Evolutionary conservation across 2,329 filamentous ascomycete genomes (phyloP).

Genomic region (Cercospora zeae-maydis): DNA sequence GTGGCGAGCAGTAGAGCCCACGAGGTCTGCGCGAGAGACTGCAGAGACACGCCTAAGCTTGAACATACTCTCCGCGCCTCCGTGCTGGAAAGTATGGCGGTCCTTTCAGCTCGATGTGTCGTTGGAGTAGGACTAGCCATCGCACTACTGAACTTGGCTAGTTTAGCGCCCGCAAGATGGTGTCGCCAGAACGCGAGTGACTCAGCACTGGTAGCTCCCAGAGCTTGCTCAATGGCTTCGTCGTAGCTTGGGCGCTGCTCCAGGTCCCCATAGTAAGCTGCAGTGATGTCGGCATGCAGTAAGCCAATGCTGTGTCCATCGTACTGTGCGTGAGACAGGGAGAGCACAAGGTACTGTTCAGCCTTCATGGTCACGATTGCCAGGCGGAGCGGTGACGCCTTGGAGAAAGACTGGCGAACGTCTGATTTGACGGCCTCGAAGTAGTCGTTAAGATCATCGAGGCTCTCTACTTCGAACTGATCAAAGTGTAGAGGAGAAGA

Average conservation of each 20-base stretch:
- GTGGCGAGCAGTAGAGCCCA: slow-evolving; percentile 70
- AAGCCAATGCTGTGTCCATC: slow-evolving; percentile 80
- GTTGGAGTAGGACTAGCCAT: slow-evolving; percentile 16
- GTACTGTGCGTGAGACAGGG: slow-evolving; percentile 81
- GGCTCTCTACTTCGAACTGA: slow-evolving; percentile 21
- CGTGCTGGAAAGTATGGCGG: slow-evolving; percentile 43
- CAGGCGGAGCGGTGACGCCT: slow-evolving; percentile 35
- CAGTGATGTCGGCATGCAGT: slow-evolving; percentile 66
- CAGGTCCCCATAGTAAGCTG: slow-evolving; percentile 52
- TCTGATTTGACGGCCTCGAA: slow-evolving; percentile 38
- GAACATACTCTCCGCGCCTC: slow-evolving; percentile 61
- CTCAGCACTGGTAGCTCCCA: slow-evolving; percentile 47
- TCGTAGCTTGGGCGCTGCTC: slow-evolving; percentile 49
- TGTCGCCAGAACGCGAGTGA: slow-evolving; percentile 66
- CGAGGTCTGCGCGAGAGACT: slow-evolving; percentile 70
- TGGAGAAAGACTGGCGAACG: slow-evolving; percentile 37
- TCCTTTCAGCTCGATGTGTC: slow-evolving; percentile 46
- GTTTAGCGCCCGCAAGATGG: slow-evolving; percentile 55
- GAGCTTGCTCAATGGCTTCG: slow-evolving; percentile 53
- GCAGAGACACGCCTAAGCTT: slow-evolving; percentile 64
- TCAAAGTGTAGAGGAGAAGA: slow-evolving; percentile 38
- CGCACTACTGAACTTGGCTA: slow-evolving; percentile 41
- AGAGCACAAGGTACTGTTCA: slow-evolving; percentile 55
- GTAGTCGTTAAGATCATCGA: slow-evolving; percentile 33
- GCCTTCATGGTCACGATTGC: slow-evolving; percentile 37